These are phyloP conservation scores for Deinandra increscens DNA, from an alignment of 129 eudicot species.

Conservation along the genomic window DNA sequence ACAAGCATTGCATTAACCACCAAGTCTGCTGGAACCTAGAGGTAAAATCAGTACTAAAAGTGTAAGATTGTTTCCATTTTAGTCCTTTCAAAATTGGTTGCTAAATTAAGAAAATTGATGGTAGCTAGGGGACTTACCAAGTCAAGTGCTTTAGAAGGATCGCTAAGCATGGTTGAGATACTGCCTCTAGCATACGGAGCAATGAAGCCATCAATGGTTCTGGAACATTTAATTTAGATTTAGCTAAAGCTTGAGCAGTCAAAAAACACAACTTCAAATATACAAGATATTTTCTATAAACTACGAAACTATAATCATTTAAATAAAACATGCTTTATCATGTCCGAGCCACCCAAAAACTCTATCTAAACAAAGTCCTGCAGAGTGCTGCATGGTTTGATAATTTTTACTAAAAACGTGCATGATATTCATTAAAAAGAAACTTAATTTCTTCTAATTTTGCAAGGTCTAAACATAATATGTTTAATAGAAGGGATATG, in stretches of 20 bases:
- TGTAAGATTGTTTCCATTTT: background rate
- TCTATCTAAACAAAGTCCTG: too few relatives aligned
- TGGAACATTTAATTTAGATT: background rate
- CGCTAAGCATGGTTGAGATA: slow-evolving; percentile 10
- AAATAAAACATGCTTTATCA: too few relatives aligned
- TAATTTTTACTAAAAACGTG: too few relatives aligned
- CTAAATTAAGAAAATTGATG: background rate
- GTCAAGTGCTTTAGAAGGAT: slow-evolving; percentile 24
- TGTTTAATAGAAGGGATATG: background rate
- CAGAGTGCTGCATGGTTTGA: too few relatives aligned
- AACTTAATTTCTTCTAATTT: background rate
- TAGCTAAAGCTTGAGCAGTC: too few relatives aligned
- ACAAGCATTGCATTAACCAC: slow-evolving; percentile 43
- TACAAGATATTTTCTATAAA: too few relatives aligned
- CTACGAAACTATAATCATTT: too few relatives aligned
- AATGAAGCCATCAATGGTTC: slow-evolving; percentile 22
- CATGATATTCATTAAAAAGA: background rate
- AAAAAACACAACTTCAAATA: too few relatives aligned
- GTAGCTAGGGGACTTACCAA: slow-evolving; percentile 13
- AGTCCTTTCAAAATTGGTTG: background rate
- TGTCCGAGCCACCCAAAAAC: too few relatives aligned
- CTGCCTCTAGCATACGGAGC: slow-evolving; percentile 29
- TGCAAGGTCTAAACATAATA: background rate
- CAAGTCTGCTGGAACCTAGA: slow-evolving; percentile 52
- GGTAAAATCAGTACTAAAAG: background rate